Evolutionary conservation across 75 land plant species (phyloP), one percentile per base, ranked within the genome.

Genomic region (Gnetum montanum): DNA sequence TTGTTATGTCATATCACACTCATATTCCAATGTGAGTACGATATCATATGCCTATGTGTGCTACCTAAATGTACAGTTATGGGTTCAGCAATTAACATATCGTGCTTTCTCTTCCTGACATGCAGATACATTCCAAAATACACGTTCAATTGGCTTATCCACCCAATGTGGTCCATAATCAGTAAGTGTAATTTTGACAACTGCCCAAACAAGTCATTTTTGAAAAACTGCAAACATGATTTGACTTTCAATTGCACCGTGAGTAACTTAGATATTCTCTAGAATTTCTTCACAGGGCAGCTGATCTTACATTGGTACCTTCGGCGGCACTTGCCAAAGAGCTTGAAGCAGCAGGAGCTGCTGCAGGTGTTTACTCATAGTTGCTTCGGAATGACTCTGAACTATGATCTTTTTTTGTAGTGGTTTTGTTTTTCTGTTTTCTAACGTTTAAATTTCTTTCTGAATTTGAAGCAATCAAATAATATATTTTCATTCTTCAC

Each of bases 111-210:
- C 12, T 40, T 10, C 31, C 30, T 54, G n/a, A 6, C 7, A 6
- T 60, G 65, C 88, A 95, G 99, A 75, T 95, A 95, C 43, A 95
- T 95, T 43, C 99, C 99, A 6, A 90, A 95, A 75, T 95, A 95
- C 60, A 95, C 99, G 23, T 95, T 95, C 70, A 90, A 93, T 59
- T 95, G 99, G 99, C 76, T 95, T 52, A 97, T 90, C 55, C 78
- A 83, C 56, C 99, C 99, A 1, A 95, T 95, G 99, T 95, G 99
- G 99, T 24, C 81, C 29, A 40, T 95, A 28, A 81, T 95, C 70
- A 90, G 99, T 95, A 84, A 55, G 90, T 63, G 26, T 33, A 20
- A 51, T 11, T 43, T 25, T 15, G 7, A 23, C 55, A 18, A n/a
- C n/a, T n/a, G n/a, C n/a, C n/a, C n/a, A n/a, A n/a, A n/a, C n/a